Conservation (phyloP, 192 early-diverging fungal species). For the Kappamyces sp. region DNA sequence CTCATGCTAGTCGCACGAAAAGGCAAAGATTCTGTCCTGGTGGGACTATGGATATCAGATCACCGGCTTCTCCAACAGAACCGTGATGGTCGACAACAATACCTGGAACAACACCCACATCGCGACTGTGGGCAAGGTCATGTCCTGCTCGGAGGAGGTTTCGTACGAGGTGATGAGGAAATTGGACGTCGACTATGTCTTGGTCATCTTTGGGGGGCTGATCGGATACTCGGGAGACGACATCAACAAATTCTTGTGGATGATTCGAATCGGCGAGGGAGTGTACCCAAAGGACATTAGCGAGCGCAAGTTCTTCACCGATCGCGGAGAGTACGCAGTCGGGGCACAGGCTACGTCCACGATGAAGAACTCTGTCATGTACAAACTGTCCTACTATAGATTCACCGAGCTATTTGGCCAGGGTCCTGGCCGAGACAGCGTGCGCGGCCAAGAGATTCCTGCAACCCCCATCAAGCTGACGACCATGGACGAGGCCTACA, state of each 20-base stretch:
- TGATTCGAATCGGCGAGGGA: constrained; percentile 97
- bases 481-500: constrained; percentile 89
- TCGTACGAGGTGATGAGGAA: constrained; percentile 84
- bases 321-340: constrained; percentile 84
- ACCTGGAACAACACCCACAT: constrained; percentile 99
- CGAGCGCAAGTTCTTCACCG: constrained; percentile 84
- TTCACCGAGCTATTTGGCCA: constrained; percentile 84
- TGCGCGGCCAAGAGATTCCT: constrained; percentile 72
- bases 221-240: constrained; percentile 99
- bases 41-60: constrained; percentile 99
- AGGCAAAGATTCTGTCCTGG: constrained; percentile 97
- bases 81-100: constrained; percentile 98
- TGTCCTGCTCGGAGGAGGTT: constrained; percentile 86
- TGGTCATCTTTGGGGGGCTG: constrained; percentile 94
- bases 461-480: constrained; percentile 70
- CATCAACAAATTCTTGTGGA: constrained; percentile 99
- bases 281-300: constrained; percentile 93
- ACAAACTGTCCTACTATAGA: constrained; percentile 96
- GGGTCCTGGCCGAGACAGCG: constrained; percentile 69
- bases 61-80: constrained; percentile 96
- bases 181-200: constrained; percentile 95
- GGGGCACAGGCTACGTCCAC: constrained; percentile 82
- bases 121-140: constrained; percentile 92
- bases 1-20: constrained; percentile 53
- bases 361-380: constrained; percentile 92